Evolutionary conservation across 495 filamentous ascomycete genomes (phyloP), one percentile per base, ranked within the genome.

Genomic region (Penicillium parvum): DNA sequence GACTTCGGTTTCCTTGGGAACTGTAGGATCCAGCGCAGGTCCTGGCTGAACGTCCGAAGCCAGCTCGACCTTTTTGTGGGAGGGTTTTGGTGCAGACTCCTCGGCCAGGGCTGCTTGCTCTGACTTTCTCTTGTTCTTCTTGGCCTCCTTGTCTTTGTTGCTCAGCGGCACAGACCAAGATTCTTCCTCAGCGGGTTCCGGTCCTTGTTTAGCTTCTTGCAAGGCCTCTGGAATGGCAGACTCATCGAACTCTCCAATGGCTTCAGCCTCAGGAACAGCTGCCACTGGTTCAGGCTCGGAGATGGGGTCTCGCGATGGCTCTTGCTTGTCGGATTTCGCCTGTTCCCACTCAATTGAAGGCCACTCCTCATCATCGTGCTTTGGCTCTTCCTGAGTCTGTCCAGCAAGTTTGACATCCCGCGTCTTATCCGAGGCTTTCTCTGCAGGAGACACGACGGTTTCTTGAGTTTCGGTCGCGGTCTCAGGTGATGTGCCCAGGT

Each of bases 331-430:
- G 42, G 53, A 40, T 35, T 61, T 53, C 37, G 36, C 49, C 33
- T 61, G 61, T 25, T 63, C 58, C 63, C 61, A 71, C 37, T 66
- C 66, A 55, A 66, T 73, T 29, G 50, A 37, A 46, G 65, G 63
- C 56, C 63, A 71, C 32, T 42, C 52, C 5, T 66, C 57, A 8
- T 64, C 59, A 11, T 57, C 50, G 19, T 52, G 49, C 22, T 44
- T 40, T n/a, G 40, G 23, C 23, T 58, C 43, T 1, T 19, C 30
- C 9, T n/a, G n/a, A 9, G 32, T 27, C 3, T 23, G 28, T 30
- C 33, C 42, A 40, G 34, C 25, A 32, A 51, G 18, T 5, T 52
- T 23, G 50, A 47, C 9, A 43, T 62, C 34, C 50, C 50, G 21
- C 16, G 23, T 25, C 43, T 49, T 43, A 8, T 9, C 7, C n/a